These are phyloP conservation scores for Curvularia sp. DNA, from an alignment of 2,329 filamentous ascomycete species.

Conservation along the genomic window DNA sequence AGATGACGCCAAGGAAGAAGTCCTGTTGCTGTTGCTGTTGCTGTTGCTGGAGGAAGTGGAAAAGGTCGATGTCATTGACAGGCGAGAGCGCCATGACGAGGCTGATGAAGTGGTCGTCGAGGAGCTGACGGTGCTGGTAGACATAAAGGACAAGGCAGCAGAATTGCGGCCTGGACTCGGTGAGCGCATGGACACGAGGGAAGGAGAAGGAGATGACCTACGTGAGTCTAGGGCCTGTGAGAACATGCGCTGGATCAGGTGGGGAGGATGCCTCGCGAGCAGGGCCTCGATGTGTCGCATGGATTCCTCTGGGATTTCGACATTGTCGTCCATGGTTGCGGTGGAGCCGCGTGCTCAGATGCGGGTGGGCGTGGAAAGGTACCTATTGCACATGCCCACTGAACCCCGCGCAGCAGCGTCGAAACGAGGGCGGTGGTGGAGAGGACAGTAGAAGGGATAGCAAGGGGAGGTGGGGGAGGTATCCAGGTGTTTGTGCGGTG, in stretches of 20 bases:
- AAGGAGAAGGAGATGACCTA: slow-evolving; percentile 26
- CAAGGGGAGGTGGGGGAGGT: slow-evolving; percentile 25
- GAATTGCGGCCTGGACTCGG: slow-evolving; percentile 42
- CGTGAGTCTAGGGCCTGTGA: slow-evolving; percentile 46
- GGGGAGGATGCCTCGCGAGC: slow-evolving; percentile 45
- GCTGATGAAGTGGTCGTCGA: slow-evolving; percentile 39
- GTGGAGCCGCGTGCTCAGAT: slow-evolving; percentile 18
- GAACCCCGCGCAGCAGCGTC: slow-evolving; percentile 17
- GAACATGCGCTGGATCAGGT: slow-evolving; percentile 48
- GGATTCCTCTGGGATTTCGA: slow-evolving; percentile 48
- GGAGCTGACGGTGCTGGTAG: slow-evolving; percentile 40
- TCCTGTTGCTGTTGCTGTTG: slow-evolving; percentile 41
- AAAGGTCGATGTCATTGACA: slow-evolving; percentile 45
- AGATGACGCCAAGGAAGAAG: slow-evolving; percentile 39
- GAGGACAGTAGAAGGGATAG: slow-evolving; percentile 23
- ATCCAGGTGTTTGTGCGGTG: slow-evolving; percentile 27
- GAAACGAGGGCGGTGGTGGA: slow-evolving; percentile 5
- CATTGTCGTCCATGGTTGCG: slow-evolving; percentile 43
- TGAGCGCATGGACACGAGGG: slow-evolving; percentile 26
- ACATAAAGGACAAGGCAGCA: slow-evolving; percentile 43
- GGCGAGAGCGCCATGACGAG: slow-evolving; percentile 44
- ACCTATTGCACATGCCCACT: slow-evolving; percentile 30
- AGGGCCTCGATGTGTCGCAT: slow-evolving; percentile 49
- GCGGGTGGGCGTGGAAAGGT: slow-evolving; percentile 13
- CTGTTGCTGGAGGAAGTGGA: slow-evolving; percentile 40